These are phyloP conservation scores for Paraglomus brasilianum DNA, from an alignment of 192 early-diverging fungal genomes.

Conservation along the genomic window DNA sequence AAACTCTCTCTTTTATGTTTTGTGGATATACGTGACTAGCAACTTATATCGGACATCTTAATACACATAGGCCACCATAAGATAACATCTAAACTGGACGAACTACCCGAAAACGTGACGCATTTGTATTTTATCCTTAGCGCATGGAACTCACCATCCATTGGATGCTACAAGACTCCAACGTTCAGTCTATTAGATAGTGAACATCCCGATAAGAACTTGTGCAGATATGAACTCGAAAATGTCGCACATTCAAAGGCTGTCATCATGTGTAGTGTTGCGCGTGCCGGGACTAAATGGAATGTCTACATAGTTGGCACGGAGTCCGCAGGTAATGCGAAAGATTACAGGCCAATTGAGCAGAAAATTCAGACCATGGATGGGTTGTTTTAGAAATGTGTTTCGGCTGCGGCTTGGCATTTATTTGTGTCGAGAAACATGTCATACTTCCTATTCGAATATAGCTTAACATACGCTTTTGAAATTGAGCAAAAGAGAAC, in stretches of 20 bases:
- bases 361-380: too few relatives aligned
- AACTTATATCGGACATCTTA: background rate
- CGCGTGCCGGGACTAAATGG: background rate
- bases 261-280: conserved; percentile 26
- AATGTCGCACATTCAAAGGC: conserved; percentile 18
- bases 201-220: background rate
- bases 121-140: conserved; percentile 32
- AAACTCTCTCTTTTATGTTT: too few relatives aligned
- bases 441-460: too few relatives aligned
- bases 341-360: conserved; percentile 29
- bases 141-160: conserved; percentile 13
- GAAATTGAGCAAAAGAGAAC: too few relatives aligned
- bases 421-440: too few relatives aligned
- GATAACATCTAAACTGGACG: conserved; percentile 20
- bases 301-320: conserved; percentile 22
- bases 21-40: too few relatives aligned
- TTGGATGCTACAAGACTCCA: conserved; percentile 5
- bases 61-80: conserved; percentile 22
- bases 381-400: too few relatives aligned
- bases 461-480: too few relatives aligned
- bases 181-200: conserved; percentile 27
- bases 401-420: too few relatives aligned
- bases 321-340: conserved; percentile 30
- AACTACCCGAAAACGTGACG: conserved; percentile 2
- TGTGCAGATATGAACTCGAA: conserved; percentile 22